phyloP scores from a whole-genome alignment of 2,329 filamentous ascomycete species.

The Penicillium psychrosexuale region DNA sequence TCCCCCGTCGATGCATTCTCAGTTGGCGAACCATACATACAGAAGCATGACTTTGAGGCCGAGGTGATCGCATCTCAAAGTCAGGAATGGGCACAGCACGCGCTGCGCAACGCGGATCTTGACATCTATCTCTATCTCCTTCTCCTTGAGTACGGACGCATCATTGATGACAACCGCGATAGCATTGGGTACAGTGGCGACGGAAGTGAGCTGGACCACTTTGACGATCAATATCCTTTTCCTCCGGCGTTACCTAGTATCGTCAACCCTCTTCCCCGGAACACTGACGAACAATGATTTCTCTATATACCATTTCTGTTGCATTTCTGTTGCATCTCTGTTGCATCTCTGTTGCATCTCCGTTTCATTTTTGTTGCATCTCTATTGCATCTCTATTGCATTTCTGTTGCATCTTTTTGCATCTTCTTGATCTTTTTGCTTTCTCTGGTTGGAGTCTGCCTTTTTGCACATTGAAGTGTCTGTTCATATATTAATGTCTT shows the following conservation, averaged over 20 bases:
- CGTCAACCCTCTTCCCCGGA: not conserved
- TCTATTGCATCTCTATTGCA: too few relatives aligned
- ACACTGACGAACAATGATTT: not conserved
- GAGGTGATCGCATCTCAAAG: slow-evolving; percentile 35
- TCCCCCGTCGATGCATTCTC: slow-evolving; percentile 4
- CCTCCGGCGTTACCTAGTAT: slow-evolving; percentile 5
- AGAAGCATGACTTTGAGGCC: slow-evolving; percentile 33
- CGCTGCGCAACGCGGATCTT: slow-evolving; percentile 53
- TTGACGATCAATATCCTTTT: slow-evolving; percentile 15
- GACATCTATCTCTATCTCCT: slow-evolving; percentile 52
- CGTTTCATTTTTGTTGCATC: too few relatives aligned
- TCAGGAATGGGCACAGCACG: slow-evolving; percentile 38
- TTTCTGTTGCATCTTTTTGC: not conserved
- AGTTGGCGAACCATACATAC: slow-evolving; percentile 22
- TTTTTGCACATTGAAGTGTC: not conserved
- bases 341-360: not conserved
- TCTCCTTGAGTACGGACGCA: slow-evolving; percentile 57
- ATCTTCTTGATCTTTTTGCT: too few relatives aligned
- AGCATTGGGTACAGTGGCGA: slow-evolving; percentile 55
- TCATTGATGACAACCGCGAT: slow-evolving; percentile 62
- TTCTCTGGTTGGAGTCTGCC: not conserved
- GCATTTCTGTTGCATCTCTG: too few relatives aligned
- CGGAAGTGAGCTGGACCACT: slow-evolving; percentile 19
- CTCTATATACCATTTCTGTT: not conserved
- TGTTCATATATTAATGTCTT: not conserved